Percentiles rank a stretch among this genome's conserved stretches.
Conservation (phyloP, 352 stramenopile genomes). For the Globisporangium canariense region DNA sequence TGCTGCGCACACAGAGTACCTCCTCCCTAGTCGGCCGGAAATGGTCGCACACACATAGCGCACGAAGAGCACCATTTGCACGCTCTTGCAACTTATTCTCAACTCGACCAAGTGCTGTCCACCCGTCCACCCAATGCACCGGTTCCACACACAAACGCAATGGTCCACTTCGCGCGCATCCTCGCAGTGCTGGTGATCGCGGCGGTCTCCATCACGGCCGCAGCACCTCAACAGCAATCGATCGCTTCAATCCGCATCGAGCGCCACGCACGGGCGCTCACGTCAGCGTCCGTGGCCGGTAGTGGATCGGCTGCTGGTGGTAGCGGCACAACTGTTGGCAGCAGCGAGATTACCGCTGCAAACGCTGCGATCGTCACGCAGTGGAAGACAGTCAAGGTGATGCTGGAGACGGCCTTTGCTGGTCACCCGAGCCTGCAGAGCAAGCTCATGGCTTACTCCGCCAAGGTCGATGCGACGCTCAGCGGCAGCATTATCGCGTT, state of each 20-base stretch:
- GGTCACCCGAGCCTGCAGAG: neutral
- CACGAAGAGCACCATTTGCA: too few species aligned
- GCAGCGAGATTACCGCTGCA: neutral
- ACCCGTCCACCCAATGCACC: neutral
- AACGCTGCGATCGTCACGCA: constrained; percentile 3
- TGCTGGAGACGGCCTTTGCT: constrained; percentile 1
- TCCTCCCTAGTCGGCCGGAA: too few species aligned
- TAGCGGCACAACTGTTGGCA: neutral
- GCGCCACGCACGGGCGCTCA: neutral
- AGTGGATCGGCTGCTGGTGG: neutral
- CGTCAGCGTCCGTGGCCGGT: neutral
- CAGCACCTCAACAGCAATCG: neutral
- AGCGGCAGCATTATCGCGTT: neutral
- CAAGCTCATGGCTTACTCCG: neutral
- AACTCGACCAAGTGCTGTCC: neutral
- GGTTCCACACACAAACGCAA: neutral
- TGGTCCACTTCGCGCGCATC: neutral
- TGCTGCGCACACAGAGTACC: too few species aligned
- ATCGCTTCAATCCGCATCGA: neutral
- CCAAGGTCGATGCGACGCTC: neutral
- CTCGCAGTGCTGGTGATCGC: neutral
- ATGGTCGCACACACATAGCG: too few species aligned
- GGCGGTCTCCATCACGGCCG: neutral
- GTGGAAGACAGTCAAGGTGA: neutral
- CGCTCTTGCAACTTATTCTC: neutral